These are phyloP conservation scores for Phytophthora fragariaefolia DNA, from an alignment of 352 stramenopile genomes.

Conservation along the genomic window DNA sequence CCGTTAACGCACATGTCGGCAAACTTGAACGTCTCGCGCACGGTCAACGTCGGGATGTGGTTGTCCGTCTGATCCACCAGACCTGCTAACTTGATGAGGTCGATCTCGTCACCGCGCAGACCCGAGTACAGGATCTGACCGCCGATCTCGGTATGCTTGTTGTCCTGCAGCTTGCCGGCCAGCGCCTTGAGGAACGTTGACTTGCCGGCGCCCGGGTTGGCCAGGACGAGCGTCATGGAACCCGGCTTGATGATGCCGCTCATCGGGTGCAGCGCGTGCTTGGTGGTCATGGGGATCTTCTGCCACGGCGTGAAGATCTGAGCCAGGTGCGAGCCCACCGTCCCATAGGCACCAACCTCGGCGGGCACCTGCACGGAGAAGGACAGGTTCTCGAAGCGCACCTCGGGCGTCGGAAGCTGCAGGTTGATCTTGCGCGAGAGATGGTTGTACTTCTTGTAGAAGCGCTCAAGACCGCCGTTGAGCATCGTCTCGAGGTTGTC, in stretches of 20 bases:
- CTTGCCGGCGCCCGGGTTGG: conserved; percentile 65
- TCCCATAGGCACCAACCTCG: conserved; percentile 44
- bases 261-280: conserved; percentile 69
- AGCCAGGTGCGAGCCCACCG: conserved; percentile 56
- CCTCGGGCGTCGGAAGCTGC: conserved; percentile 45
- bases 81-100: conserved; percentile 67
- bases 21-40: conserved; percentile 42
- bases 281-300: conserved; percentile 41
- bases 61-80: conserved; percentile 83
- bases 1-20: conserved; percentile 49
- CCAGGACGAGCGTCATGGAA: conserved; percentile 44
- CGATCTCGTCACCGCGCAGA: conserved; percentile 48
- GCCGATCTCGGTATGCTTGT: conserved; percentile 34
- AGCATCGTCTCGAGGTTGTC: conserved; percentile 74
- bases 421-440: conserved; percentile 71
- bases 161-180: conserved; percentile 64
- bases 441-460: conserved; percentile 88
- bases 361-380: conserved; percentile 68
- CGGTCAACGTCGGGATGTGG: too few relatives aligned
- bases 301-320: conserved; percentile 62
- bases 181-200: conserved; percentile 74
- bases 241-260: conserved; percentile 67
- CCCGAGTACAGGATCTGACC: conserved; percentile 62
- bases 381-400: conserved; percentile 81
- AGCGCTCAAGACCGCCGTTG: conserved; percentile 69